These are phyloP conservation scores for Arthrinium puccinioides DNA, from an alignment of 2,329 filamentous ascomycete species.

Conservation along the genomic window DNA sequence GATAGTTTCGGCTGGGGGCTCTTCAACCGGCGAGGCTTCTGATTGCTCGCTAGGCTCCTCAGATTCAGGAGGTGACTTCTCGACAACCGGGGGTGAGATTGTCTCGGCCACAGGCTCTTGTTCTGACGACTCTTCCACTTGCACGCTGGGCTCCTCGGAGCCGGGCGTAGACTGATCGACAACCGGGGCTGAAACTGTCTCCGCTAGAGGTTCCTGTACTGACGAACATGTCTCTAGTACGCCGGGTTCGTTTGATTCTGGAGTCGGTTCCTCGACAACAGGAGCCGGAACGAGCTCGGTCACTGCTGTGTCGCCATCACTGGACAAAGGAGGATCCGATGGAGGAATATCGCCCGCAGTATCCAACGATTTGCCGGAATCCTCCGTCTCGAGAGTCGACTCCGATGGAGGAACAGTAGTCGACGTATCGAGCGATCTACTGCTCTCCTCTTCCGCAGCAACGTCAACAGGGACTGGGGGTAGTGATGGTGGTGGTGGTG, in stretches of 20 bases:
- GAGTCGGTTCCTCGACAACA: not conserved
- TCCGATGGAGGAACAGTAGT: not conserved
- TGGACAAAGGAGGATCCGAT: too few relatives aligned
- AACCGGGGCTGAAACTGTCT: too few relatives aligned
- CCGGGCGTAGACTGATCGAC: too few relatives aligned
- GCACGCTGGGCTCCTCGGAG: not conserved
- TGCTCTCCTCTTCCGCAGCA: constrained; percentile 4
- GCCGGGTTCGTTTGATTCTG: too few relatives aligned
- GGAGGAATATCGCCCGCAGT: not conserved
- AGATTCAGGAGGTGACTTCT: not conserved
- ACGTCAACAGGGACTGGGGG: not conserved
- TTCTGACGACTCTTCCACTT: too few relatives aligned
- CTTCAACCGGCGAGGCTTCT: not conserved
- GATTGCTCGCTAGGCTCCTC: not conserved
- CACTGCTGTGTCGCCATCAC: too few relatives aligned
- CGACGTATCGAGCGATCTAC: not conserved
- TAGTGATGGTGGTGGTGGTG: too few relatives aligned
- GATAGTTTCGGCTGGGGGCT: constrained; percentile 1
- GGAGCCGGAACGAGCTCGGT: not conserved
- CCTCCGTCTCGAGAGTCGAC: too few relatives aligned
- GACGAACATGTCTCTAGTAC: too few relatives aligned
- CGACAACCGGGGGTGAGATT: not conserved
- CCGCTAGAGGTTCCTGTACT: too few relatives aligned
- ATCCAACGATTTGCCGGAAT: not conserved
- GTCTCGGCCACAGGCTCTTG: constrained; percentile 3